phyloP scores from a whole-genome alignment of 2,329 filamentous ascomycete species.

The Dothideomycetidae sp. region DNA sequence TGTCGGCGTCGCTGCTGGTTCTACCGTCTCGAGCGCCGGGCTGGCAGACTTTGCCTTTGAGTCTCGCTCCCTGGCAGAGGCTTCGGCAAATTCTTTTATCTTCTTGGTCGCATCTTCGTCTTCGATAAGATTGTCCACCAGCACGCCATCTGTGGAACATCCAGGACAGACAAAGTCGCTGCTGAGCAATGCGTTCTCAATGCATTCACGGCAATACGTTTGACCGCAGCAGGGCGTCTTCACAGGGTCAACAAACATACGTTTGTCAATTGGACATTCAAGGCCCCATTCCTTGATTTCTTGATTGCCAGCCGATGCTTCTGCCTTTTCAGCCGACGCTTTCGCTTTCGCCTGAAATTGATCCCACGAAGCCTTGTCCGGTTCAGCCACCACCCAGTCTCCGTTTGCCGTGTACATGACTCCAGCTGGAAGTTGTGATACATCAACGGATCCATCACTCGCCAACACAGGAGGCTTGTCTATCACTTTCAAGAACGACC shows the following conservation, averaged over 20 bases:
- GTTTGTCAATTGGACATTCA: constrained; percentile 92
- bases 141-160: constrained; percentile 77
- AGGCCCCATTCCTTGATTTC: constrained; percentile 77
- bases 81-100: constrained; percentile 59
- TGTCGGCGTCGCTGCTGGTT: constrained; percentile 3
- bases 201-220: constrained; percentile 99
- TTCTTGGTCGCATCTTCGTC: constrained; percentile 81
- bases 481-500: constrained; percentile 87
- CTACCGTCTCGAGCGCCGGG: constrained; percentile 25
- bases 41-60: constrained; percentile 28
- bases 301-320: constrained; percentile 65
- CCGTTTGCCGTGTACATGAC: constrained; percentile 97
- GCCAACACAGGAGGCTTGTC: constrained; percentile 71
- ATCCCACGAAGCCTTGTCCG: constrained; percentile 92
- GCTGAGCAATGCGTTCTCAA: constrained; percentile 96
- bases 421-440: constrained; percentile 66
- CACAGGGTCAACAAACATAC: constrained; percentile 95
- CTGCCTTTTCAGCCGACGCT: constrained; percentile 60
- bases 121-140: constrained; percentile 76
- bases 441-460: constrained; percentile 63
- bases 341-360: constrained; percentile 92
- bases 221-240: constrained; percentile 97
- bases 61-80: constrained; percentile 32
- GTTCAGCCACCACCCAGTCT: constrained; percentile 91
- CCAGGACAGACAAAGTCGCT: constrained; percentile 92